Percentiles rank a stretch among this genome's conserved stretches.
phyloP scores from a whole-genome alignment of 2,329 filamentous ascomycete species.

The Nemania sp. region DNA sequence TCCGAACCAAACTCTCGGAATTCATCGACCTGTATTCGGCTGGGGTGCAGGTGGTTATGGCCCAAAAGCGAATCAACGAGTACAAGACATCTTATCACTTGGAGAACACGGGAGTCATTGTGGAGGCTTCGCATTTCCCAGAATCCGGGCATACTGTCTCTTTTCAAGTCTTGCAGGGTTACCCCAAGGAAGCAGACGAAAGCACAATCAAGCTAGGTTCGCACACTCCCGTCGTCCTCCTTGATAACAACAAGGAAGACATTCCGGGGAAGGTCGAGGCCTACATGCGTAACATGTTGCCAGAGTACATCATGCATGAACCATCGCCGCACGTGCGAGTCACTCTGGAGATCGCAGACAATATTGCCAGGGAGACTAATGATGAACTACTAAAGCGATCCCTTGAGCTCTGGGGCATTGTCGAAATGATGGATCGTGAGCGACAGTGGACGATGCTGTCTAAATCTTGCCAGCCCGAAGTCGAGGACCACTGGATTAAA shows the following conservation, averaged over 20 bases:
- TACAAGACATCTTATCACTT: conserved; percentile 57
- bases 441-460: conserved; percentile 63
- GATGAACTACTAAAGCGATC: conserved; percentile 62
- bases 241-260: conserved; percentile 65
- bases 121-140: conserved; percentile 65
- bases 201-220: conserved; percentile 38
- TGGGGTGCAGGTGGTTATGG: conserved; percentile 65
- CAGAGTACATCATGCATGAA: conserved; percentile 62
- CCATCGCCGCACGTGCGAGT: conserved; percentile 63
- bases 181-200: conserved; percentile 41
- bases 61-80: conserved; percentile 62
- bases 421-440: conserved; percentile 68
- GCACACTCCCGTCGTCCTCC: conserved; percentile 51
- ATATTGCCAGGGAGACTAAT: conserved; percentile 52
- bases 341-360: conserved; percentile 56
- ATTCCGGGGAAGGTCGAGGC: conserved; percentile 61
- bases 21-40: conserved; percentile 67
- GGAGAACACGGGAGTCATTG: conserved; percentile 52
- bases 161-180: conserved; percentile 49
- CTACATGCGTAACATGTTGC: conserved; percentile 63
- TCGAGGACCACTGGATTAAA: conserved; percentile 52
- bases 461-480: conserved; percentile 48
- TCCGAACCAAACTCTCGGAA: conserved; percentile 65
- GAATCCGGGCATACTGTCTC: conserved; percentile 51
- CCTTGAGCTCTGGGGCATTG: conserved; percentile 67